Evolutionary conservation across 306 rosid species (phyloP), one percentile per base, ranked within the genome.

Genomic region (Cucurbita ficifolia): DNA sequence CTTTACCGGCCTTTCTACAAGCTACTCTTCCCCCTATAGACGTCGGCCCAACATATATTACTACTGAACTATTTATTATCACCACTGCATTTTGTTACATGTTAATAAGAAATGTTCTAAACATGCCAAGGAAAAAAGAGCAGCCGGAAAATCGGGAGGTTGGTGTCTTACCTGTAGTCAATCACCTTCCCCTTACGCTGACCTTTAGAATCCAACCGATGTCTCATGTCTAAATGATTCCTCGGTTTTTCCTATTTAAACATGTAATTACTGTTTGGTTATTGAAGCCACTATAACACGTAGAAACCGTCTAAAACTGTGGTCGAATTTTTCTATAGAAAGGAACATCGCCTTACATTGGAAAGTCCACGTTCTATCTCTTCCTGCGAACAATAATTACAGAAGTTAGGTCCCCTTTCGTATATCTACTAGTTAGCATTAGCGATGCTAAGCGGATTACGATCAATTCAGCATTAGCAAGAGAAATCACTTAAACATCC

Each of bases 201-300:
- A 81, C 98, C 98, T 19, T 78, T 83, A 11, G 98, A 86, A 64
- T 94, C 98, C 84, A 94, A 88, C n/a, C 97, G 98, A 77, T 90
- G 95, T 43, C 98, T 91, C 99, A 94, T 85, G 84, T 94, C 99
- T 87, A 94, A 86, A 80, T 94, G 99, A 81, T 94, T 94, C 81
- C 95, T 87, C 16, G 98, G 98, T 77, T 81, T 94, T 81, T 94
- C 99, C 99, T 94, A 81, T 19, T 14, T 68, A 45, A 57, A 38
- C 49, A 63, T 13, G 50, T n/a, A 51, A 8, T 8, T 19, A 50
- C 36, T 69, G 40, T 5, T 35, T 8, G 16, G 58, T 72, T 38
- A 51, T 17, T 51, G 50, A 19, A 72, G 75, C 35, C 35, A 33
- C 60, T 62, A 10, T 18, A n/a, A 50, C 50, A 46, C 49, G 36